Conservation (phyloP, 1,139 yeast genomes). For the Geotrichum klebahnii region DNA sequence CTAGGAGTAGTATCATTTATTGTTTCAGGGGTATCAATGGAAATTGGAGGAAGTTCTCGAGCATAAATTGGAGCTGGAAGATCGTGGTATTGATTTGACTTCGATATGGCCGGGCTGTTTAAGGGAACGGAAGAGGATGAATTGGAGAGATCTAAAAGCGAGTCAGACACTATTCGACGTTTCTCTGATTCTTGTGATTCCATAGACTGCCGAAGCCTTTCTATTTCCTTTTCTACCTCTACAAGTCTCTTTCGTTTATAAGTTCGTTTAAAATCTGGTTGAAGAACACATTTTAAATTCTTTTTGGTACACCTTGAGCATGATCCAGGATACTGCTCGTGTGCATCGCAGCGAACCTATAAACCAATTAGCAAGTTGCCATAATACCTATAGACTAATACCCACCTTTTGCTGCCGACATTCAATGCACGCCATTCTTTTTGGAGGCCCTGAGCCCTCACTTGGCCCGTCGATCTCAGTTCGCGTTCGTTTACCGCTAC, state of each 20-base stretch:
- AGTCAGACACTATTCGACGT: conserved; percentile 24
- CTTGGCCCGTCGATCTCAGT: neutral
- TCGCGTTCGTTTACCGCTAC: neutral
- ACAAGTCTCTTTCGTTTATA: conserved; percentile 74
- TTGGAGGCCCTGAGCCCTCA: conserved; percentile 27
- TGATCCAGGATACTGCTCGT: conserved; percentile 67
- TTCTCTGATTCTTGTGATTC: conserved; percentile 28
- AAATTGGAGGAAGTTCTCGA: neutral
- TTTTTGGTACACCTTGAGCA: conserved; percentile 78
- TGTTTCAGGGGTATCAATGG: neutral
- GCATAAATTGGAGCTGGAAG: conserved; percentile 5
- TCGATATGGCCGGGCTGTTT: neutral
- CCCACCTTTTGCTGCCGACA: conserved; percentile 83
- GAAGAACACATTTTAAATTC: conserved; percentile 63
- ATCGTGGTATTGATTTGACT: conserved; percentile 6
- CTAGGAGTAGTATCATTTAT: conserved; percentile 1
- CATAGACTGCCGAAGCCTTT: conserved; percentile 58
- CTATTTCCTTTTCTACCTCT: conserved; percentile 75
- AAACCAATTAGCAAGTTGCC: neutral
- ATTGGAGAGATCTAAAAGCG: conserved; percentile 12
- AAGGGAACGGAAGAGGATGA: conserved; percentile 2
- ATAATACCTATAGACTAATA: neutral
- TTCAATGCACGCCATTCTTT: conserved; percentile 86
- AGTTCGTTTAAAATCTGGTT: conserved; percentile 80
- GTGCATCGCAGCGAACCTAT: conserved; percentile 79